These are phyloP conservation scores for Cubamyces sp. DNA, from an alignment of 768 basidiomycete genomes.

Conservation along the genomic window DNA sequence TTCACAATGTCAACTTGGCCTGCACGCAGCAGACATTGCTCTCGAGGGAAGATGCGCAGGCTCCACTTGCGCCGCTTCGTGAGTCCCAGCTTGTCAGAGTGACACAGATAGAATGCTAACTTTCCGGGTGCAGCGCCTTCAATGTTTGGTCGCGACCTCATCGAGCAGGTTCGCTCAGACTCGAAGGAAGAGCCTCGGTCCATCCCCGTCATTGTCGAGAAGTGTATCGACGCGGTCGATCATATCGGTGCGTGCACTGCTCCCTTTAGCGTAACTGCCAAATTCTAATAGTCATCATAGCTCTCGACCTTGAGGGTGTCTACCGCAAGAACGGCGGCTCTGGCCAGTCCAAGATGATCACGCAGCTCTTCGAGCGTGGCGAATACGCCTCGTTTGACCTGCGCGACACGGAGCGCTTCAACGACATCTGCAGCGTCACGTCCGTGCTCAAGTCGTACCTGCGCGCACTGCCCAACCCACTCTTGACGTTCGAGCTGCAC, in stretches of 20 bases:
- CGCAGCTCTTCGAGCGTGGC: slow-evolving; percentile 91
- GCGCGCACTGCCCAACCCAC: slow-evolving; percentile 86
- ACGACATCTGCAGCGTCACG: slow-evolving; percentile 96
- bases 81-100: slow-evolving; percentile 18
- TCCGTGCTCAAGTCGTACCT: slow-evolving; percentile 97
- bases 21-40: slow-evolving; percentile 59
- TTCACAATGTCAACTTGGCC: slow-evolving; percentile 62
- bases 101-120: slow-evolving; percentile 13
- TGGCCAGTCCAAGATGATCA: slow-evolving; percentile 89
- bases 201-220: slow-evolving; percentile 90
- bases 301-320: slow-evolving; percentile 95
- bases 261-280: background rate
- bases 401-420: slow-evolving; percentile 84
- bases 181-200: slow-evolving; percentile 57
- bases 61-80: slow-evolving; percentile 38
- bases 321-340: slow-evolving; percentile 98
- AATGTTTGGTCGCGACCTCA: slow-evolving; percentile 90
- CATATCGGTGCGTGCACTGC: slow-evolving; percentile 63
- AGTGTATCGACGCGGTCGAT: slow-evolving; percentile 96
- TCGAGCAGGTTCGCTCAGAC: slow-evolving; percentile 81
- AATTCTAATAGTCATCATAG: slow-evolving; percentile 40
- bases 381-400: slow-evolving; percentile 91
- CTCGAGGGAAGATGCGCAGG: slow-evolving; percentile 35
- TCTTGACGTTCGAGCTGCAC: slow-evolving; percentile 89
- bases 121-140: slow-evolving; percentile 62